Evolutionary conservation across 768 basidiomycete genomes (phyloP), one percentile per base, ranked within the genome.

Genomic region (Tulasnella sp.): DNA sequence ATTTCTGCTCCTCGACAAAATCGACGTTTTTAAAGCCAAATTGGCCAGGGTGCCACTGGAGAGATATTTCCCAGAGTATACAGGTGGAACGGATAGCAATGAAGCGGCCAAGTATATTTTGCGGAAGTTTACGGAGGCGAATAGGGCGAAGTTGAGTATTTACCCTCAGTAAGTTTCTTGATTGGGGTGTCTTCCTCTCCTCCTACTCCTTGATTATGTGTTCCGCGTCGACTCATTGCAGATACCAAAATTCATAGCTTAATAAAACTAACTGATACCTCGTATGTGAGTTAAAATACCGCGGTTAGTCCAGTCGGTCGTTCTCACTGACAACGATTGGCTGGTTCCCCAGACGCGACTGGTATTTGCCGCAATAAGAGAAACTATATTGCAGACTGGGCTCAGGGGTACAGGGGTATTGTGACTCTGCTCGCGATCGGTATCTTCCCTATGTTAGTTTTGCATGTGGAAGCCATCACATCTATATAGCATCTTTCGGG

Each of bases 81-180:
- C 85, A 73, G 92, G 79, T 85, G 86, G 61, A 92, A 26, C 78
- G 9, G 78, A 79, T 46, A 48, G 74, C 83, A 96, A 95, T 86
- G 96, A 96, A 84, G 95, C 94, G 0, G 94, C 94, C 0, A 95
- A 95, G 81, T 96, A 94, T 80, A 96, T 98, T 74, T 86, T 98
- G 51, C 97, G 95, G 96, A 86, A 92, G 81, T 98, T 97, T 82
- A 96, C 96, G 88, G 95, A 98, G 84, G 91, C 92, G 75, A 97
- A 96, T 81, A 85, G 92, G n/a, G 93, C 93, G 76, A 84, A 91
- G 74, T 84, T 96, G 80, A 94, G 91, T 77, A 93, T 98, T 26
- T 98, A 96, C 84, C 95, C 95, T 3, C 95, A 98, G 93, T 93
- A 80, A 46, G 92, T 88, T 13, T 39, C 73, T 26, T 75, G 44